Evolutionary conservation across 148 eudicot species (phyloP), one percentile per base, ranked within the genome.

Genomic region (Rhododendron vialii): DNA sequence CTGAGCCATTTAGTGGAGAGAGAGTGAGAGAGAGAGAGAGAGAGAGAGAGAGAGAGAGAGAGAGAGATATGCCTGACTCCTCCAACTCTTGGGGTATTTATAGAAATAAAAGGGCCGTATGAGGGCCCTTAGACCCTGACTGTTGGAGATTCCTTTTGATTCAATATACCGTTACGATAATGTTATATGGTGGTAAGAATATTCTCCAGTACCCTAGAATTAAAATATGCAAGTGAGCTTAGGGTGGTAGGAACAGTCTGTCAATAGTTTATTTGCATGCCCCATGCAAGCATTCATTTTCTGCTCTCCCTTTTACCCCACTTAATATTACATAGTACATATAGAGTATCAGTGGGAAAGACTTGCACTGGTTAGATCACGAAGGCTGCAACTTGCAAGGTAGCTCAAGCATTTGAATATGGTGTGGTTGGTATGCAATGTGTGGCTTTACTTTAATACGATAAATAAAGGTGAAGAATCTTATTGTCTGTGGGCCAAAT

Each of bases 1-100:
- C 80, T 82, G 89, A 82, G 89, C 89, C 92, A 92, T 91, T 78
- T 79, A 53, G 65, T 76, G 48, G 82, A 85, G 81, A 61, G 74
- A 57, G 61, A 79, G 82, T 81, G 65, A 83, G 83, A 74, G 78
- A 81, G 77, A 83, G 78, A 33, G 88, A 83, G 80, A 30, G 33
- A 50, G 86, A 85, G 26, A 79, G 53, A 24, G 1, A n/a, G 33
- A 51, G 63, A 65, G 47, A 74, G 67, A 18, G 38, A 74, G 67
- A 18, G 38, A 84, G 80, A 30, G 33, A 50, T 84, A 85, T 92
- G 89, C 82, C 84, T 57, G 53, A 78, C 47, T 41, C 59, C 83
- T 86, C 59, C 28, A 81, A 74, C 59, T 84, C 69, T 30, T 35
- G 24, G 48, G 67, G 82, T 89, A 90, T 89, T 88, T 92, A 91